Base-by-base conservation (phyloP, 2,329 filamentous ascomycete genomes). In the Colletotrichum tabaci region DNA sequence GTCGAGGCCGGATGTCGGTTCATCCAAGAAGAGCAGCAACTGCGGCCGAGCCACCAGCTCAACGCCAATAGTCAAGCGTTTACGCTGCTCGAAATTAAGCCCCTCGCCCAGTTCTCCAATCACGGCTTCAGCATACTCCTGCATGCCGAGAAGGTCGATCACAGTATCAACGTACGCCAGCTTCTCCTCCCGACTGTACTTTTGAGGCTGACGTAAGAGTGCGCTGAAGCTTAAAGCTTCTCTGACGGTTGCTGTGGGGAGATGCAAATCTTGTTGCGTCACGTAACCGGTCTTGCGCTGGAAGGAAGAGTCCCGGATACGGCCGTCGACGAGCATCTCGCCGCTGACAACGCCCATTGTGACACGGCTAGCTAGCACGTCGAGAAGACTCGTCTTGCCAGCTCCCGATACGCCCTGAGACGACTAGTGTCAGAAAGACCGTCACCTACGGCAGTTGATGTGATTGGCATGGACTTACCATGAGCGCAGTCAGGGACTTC, bases 1-100 rank as follows among this genome's bases (percentile, higher is more conserved):
- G 79, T 95, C 92, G 12, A 94, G 86, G 77, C 93, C 93, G 5
- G 92, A 94, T 2, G 92, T 94, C 2, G 93, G 93, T 77, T 95
- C 93, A 75, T 95, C 93, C 18, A 94, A 85, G 83, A 94, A 94
- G 18, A 94, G 87, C 57, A 94, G 86, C 3, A 94, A 82, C 49
- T 91, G 87, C 1, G 93, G 93, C 77, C 92, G 92, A 0, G 92
- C 92, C n/a, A 91, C 92, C 5, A 95, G 84, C 78, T 95, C 93
- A 2, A 94, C 92, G 76, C 91, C 93, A 67, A 94, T 94, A 0
- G 92, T 94, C 15, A 94, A 84, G 74, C 91, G 88, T 57, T 85
- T 85, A 3, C 83, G 75, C 64, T 86, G 82, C 67, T 86, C 83
- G 0, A 82, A 80, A 69, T 89, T 79, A 0, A 80, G 66, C 0